Evolutionary conservation across 768 basidiomycete species (phyloP).

Genomic region (Lentinus tigrinus): DNA sequence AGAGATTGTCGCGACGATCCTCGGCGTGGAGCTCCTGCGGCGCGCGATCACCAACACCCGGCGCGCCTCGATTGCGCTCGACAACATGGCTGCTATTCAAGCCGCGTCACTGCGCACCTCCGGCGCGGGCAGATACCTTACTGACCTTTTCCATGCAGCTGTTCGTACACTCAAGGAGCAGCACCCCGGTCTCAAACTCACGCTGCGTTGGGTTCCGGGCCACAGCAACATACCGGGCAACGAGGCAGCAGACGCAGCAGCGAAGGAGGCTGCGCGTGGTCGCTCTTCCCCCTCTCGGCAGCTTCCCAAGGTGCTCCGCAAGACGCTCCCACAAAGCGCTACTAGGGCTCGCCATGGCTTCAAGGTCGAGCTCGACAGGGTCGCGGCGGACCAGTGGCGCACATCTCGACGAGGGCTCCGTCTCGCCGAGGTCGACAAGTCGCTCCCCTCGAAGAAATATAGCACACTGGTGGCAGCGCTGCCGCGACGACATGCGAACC

Average conservation of each 20-base stretch:
- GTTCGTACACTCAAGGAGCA: neutral
- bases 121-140: conserved; percentile 4
- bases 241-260: conserved; percentile 20
- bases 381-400: no score
- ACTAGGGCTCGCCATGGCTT: no score
- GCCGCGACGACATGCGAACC: conserved; percentile 2
- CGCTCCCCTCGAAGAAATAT: no score
- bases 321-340: no score
- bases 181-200: neutral
- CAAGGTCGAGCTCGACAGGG: no score
- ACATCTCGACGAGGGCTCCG: no score
- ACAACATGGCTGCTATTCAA: neutral
- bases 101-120: neutral
- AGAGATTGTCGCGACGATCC: conserved; percentile 27
- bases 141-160: neutral
- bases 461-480: neutral
- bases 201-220: conserved; percentile 22
- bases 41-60: neutral
- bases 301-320: no score
- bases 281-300: no score
- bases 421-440: no score
- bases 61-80: neutral
- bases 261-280: conserved; percentile 21
- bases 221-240: conserved; percentile 23
- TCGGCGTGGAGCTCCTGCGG: conserved; percentile 25